Percentiles rank a stretch among this genome's conserved stretches.
phyloP scores from a whole-genome alignment of 805 yeast genomes.

The Yamadazyma tumulicola region DNA sequence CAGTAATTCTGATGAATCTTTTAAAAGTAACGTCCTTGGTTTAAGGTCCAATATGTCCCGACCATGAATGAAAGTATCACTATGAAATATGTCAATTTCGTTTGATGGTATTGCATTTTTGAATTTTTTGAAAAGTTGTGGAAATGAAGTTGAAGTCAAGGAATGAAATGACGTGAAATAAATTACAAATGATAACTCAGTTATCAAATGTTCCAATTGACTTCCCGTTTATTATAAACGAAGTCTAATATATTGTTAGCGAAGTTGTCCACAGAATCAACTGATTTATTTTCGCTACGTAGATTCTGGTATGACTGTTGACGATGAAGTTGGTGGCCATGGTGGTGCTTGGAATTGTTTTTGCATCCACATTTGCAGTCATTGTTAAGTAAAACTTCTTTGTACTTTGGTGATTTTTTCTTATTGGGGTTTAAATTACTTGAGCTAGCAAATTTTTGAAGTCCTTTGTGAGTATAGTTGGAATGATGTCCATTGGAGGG shows the following conservation, averaged over 20 bases:
- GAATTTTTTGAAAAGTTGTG: too few species aligned
- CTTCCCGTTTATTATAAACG: constrained; percentile 15
- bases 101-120: too few species aligned
- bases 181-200: too few species aligned
- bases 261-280: constrained; percentile 16
- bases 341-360: constrained; percentile 1
- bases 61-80: too few species aligned
- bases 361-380: constrained; percentile 13
- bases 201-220: constrained; percentile 14
- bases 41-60: too few species aligned
- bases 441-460: constrained; percentile 1
- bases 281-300: constrained; percentile 6
- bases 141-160: too few species aligned
- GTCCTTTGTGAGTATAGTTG: neutral
- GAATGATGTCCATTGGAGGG: too few species aligned
- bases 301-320: constrained; percentile 4
- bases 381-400: constrained; percentile 10
- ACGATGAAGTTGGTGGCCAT: constrained; percentile 2
- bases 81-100: too few species aligned
- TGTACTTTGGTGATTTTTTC: constrained; percentile 6
- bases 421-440: constrained; percentile 3
- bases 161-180: too few species aligned
- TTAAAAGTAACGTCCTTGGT: too few species aligned
- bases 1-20: neutral
- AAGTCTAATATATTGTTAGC: constrained; percentile 15